These are phyloP conservation scores for Candida sojae DNA, from an alignment of 1,139 yeast species.

Conservation along the genomic window DNA sequence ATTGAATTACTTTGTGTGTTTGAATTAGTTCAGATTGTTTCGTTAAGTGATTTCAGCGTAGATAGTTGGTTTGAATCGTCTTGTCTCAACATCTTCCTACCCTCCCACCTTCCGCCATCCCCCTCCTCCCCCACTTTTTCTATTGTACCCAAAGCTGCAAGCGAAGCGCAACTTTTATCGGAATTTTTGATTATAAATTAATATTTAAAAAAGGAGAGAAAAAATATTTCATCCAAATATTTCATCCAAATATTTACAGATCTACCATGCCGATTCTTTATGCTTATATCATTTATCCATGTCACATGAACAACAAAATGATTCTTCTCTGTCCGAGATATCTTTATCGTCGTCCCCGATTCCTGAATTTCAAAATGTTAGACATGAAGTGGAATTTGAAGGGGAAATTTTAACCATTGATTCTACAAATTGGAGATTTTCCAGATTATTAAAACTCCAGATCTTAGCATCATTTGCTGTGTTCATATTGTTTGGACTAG, in stretches of 20 bases:
- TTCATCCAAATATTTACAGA: too few species aligned
- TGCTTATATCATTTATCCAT: background rate
- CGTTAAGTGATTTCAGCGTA: too few species aligned
- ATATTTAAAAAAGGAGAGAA: background rate
- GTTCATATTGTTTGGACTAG: slow-evolving; percentile 51
- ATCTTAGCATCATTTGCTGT: slow-evolving; percentile 36
- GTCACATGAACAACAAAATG: background rate
- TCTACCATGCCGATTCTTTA: too few species aligned
- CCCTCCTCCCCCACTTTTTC: too few species aligned
- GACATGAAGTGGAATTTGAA: slow-evolving; percentile 22
- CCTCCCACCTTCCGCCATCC: too few species aligned
- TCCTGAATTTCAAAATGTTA: slow-evolving; percentile 6
- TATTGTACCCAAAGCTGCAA: too few species aligned
- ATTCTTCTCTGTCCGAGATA: background rate
- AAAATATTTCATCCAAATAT: background rate
- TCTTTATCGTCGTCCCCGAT: background rate
- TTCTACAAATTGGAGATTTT: slow-evolving; percentile 42
- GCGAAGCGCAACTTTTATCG: too few species aligned
- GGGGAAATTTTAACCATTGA: slow-evolving; percentile 32
- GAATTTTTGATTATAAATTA: too few species aligned
- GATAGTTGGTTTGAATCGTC: too few species aligned
- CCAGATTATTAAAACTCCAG: slow-evolving; percentile 38
- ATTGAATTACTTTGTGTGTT: too few species aligned
- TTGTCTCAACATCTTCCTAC: too few species aligned
- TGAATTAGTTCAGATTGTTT: too few species aligned